These are phyloP conservation scores for Acanthamoeba culbertsoni DNA, from an alignment of 208 protist genomes.

Conservation along the genomic window DNA sequence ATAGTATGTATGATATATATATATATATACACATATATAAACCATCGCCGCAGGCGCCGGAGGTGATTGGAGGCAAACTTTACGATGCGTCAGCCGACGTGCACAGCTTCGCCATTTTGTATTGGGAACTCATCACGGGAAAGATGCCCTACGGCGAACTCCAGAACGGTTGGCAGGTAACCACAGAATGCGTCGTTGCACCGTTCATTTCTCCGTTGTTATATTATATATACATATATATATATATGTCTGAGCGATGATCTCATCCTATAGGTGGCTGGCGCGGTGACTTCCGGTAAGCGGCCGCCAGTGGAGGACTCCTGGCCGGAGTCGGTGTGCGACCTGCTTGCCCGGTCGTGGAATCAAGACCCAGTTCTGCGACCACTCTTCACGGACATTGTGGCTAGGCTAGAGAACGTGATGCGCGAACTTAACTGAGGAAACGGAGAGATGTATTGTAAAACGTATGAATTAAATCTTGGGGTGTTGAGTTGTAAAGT, in stretches of 20 bases:
- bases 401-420: neutral
- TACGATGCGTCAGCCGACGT: conserved; percentile 42
- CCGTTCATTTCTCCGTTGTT: too few species aligned
- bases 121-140: conserved; percentile 30
- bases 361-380: conserved; percentile 23
- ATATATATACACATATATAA: too few species aligned
- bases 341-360: conserved; percentile 61
- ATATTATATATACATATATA: too few species aligned
- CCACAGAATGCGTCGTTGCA: too few species aligned
- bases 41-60: neutral
- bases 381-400: conserved; percentile 60
- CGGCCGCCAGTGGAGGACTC: neutral
- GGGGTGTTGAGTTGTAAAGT: too few species aligned
- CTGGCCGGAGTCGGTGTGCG: neutral
- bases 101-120: conserved; percentile 30
- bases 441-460: neutral
- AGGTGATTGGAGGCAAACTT: conserved; percentile 24
- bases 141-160: conserved; percentile 41
- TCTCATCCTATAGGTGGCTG: neutral
- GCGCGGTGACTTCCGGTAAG: conserved; percentile 15
- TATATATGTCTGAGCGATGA: too few species aligned
- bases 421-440: neutral
- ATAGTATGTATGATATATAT: too few species aligned
- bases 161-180: conserved; percentile 41
- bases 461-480: neutral